Evolutionary conservation across 768 basidiomycete genomes (phyloP).

Genomic region (Lactarius tabidus): DNA sequence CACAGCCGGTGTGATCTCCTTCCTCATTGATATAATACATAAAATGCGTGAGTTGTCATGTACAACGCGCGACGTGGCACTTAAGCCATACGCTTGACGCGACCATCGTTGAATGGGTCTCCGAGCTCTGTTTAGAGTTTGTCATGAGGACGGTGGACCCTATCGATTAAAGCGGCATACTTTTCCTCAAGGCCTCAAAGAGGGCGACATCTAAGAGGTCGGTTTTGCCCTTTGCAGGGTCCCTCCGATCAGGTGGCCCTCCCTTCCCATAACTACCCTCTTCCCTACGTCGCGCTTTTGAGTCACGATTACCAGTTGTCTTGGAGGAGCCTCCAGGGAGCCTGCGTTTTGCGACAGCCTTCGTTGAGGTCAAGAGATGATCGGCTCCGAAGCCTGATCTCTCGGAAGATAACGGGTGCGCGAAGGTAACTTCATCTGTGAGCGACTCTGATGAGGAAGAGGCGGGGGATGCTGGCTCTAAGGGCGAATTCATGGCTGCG

Average conservation of each 20-base stretch:
- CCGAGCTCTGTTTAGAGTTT: constrained; percentile 29
- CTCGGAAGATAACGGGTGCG: not conserved
- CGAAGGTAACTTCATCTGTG: constrained; percentile 7
- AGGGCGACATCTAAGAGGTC: constrained; percentile 21
- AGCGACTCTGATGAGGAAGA: constrained; percentile 29
- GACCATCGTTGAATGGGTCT: constrained; percentile 32
- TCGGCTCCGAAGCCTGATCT: constrained; percentile 1
- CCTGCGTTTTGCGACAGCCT: constrained; percentile 22
- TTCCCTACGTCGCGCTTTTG: constrained; percentile 25
- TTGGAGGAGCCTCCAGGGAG: constrained; percentile 21
- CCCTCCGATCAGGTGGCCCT: constrained; percentile 19
- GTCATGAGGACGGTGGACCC: not conserved
- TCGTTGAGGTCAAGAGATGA: constrained; percentile 10
- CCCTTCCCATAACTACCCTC: constrained; percentile 18
- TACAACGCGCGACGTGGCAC: not conserved
- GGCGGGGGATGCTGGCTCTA: constrained; percentile 26
- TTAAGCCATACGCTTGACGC: constrained; percentile 28
- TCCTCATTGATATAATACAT: not conserved
- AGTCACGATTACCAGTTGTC: constrained; percentile 23
- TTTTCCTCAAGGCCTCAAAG: constrained; percentile 20
- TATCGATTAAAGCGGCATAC: constrained; percentile 5
- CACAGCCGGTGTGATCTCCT: not conserved
- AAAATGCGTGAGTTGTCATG: not conserved
- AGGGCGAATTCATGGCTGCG: constrained; percentile 27
- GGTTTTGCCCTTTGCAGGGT: constrained; percentile 14